phyloP scores from a whole-genome alignment of 768 basidiomycete genomes.

The Amanita subjunquillea region DNA sequence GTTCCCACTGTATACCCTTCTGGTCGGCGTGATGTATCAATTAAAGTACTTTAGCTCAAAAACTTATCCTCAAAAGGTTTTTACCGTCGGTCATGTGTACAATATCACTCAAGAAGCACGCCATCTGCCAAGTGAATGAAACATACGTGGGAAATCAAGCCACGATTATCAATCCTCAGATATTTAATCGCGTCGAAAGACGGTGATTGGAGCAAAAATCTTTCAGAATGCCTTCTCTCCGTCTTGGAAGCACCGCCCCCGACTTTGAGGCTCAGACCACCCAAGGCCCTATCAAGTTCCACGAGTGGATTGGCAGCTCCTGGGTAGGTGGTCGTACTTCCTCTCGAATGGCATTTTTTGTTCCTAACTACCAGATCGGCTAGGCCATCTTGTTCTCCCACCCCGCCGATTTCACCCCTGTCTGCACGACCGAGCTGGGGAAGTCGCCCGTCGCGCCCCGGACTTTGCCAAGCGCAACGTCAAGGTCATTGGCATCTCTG shows the following conservation, averaged over 20 bases:
- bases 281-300: constrained; percentile 79
- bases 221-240: constrained; percentile 39
- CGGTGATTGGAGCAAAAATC: not conserved
- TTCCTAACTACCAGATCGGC: not conserved
- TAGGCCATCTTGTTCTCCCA: constrained; percentile 90
- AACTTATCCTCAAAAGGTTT: not conserved
- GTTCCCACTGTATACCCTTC: constrained; percentile 4
- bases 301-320: constrained; percentile 82
- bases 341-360: too few species aligned
- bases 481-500: constrained; percentile 90
- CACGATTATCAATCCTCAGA: constrained; percentile 31
- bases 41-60: too few species aligned
- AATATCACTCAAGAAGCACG: constrained; percentile 20
- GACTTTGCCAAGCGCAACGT: constrained; percentile 86
- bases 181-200: not conserved
- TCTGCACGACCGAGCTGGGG: constrained; percentile 98
- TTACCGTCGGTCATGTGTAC: not conserved
- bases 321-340: constrained; percentile 48
- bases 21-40: not conserved
- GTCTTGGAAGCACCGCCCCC: constrained; percentile 83
- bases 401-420: constrained; percentile 87
- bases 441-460: constrained; percentile 76
- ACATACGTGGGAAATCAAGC: constrained; percentile 52
- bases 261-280: constrained; percentile 91
- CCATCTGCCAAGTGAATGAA: constrained; percentile 27